Evolutionary conservation across 2,329 filamentous ascomycete genomes (phyloP).

Genomic region (Balansia obtecta): DNA sequence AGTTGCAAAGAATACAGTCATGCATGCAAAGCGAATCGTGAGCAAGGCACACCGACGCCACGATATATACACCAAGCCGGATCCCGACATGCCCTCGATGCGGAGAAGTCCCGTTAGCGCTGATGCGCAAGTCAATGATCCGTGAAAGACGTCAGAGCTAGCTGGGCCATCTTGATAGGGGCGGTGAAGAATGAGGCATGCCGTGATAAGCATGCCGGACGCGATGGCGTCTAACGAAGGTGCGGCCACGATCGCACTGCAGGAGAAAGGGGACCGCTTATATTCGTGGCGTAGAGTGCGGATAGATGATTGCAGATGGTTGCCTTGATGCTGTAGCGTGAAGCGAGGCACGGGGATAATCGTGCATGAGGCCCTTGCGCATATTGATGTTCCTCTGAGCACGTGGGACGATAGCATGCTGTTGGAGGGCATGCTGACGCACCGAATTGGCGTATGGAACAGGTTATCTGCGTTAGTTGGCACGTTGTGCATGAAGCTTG

Average conservation of each 20-base stretch:
- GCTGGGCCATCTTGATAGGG: conserved; percentile 28
- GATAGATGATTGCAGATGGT: conserved; percentile 22
- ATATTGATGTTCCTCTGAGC: conserved; percentile 28
- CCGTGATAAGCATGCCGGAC: conserved; percentile 5
- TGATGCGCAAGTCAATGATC: conserved; percentile 27
- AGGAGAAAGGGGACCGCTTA: conserved; percentile 30
- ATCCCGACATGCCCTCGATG: conserved; percentile 35
- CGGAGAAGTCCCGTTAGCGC: conserved; percentile 35
- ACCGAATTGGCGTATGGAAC: conserved; percentile 31
- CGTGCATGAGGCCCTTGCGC: conserved; percentile 25
- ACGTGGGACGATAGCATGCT: conserved; percentile 24
- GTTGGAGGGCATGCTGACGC: conserved; percentile 33
- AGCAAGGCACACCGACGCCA: conserved; percentile 26
- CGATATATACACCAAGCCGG: conserved; percentile 26
- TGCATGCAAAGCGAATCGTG: conserved; percentile 14
- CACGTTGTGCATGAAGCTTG: too few species aligned
- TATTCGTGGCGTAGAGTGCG: conserved; percentile 26
- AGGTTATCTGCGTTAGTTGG: conserved; percentile 14
- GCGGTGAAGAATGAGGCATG: conserved; percentile 14
- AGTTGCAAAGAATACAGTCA: too few species aligned
- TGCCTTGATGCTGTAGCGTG: conserved; percentile 27
- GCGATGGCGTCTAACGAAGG: too few species aligned
- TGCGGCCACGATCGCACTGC: conserved; percentile 24
- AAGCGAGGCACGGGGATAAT: conserved; percentile 24
- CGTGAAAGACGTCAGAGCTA: conserved; percentile 6